phyloP scores from a whole-genome alignment of 1,284 basidiomycete genomes.

The Austroboletus novae-zelandiae region DNA sequence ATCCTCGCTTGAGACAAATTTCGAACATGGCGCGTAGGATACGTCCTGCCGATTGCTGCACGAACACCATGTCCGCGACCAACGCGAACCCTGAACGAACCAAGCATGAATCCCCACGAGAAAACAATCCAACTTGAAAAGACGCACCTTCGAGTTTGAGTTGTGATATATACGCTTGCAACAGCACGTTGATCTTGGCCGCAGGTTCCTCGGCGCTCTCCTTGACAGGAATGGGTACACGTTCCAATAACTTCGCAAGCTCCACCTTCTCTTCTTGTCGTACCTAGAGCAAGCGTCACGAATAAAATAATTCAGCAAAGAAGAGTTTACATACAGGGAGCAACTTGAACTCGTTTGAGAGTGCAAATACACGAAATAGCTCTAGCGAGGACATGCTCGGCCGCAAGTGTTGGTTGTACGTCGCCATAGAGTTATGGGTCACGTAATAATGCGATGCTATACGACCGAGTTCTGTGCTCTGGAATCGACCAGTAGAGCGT shows the following conservation, averaged over 20 bases:
- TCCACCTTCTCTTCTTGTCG: constrained; percentile 84
- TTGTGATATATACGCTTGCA: constrained; percentile 95
- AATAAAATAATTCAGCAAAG: neutral
- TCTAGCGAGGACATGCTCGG: constrained; percentile 88
- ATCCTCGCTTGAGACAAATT: constrained; percentile 98
- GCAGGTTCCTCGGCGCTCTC: constrained; percentile 95
- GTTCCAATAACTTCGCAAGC: constrained; percentile 88
- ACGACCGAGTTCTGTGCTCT: constrained; percentile 87
- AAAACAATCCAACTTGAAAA: constrained; percentile 2
- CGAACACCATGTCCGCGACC: constrained; percentile 98
- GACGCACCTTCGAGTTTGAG: constrained; percentile 81
- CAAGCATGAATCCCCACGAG: neutral
- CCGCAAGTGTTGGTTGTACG: constrained; percentile 93
- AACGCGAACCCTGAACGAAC: constrained; percentile 75
- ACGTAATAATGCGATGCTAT: constrained; percentile 98
- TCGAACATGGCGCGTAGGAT: constrained; percentile 98
- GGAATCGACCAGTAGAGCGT: constrained; percentile 84
- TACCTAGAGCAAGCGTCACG: constrained; percentile 35
- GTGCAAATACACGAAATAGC: constrained; percentile 93
- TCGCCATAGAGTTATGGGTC: constrained; percentile 93
- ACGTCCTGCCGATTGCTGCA: constrained; percentile 89
- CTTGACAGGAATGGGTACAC: constrained; percentile 97
- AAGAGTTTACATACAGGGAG: constrained; percentile 63
- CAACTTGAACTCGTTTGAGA: constrained; percentile 97
- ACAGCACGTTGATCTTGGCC: constrained; percentile 95